Evolutionary conservation across 805 yeast species (phyloP).

Genomic region (Hanseniaspora meyeri): DNA sequence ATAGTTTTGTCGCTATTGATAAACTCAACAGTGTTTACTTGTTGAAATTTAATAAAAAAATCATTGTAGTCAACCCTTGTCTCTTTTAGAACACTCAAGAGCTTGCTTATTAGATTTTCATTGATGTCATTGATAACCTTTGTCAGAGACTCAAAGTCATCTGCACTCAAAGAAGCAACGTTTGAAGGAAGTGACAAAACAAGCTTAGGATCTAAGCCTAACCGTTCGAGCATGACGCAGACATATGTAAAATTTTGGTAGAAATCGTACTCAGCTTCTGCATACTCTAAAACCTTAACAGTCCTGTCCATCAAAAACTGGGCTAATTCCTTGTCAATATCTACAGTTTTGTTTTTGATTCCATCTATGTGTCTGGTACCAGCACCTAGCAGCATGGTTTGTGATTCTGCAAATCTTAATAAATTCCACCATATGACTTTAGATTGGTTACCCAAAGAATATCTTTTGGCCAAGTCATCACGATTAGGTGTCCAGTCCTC

Average conservation of each 20-base stretch:
- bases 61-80: conserved; percentile 67
- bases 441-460: conserved; percentile 76
- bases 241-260: conserved; percentile 49
- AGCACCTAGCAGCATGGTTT: conserved; percentile 72
- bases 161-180: conserved; percentile 16
- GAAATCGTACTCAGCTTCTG: conserved; percentile 53
- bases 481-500: conserved; percentile 80
- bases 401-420: conserved; percentile 67
- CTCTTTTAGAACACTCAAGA: conserved; percentile 47
- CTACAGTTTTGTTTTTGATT: conserved; percentile 24
- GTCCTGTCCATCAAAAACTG: conserved; percentile 48
- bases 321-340: conserved; percentile 39
- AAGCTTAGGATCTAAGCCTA: neutral
- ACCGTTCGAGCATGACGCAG: conserved; percentile 44
- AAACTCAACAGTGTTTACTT: conserved; percentile 31
- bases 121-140: conserved; percentile 18
- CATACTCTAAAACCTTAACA: conserved; percentile 46
- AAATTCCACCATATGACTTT: conserved; percentile 88
- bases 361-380: conserved; percentile 42
- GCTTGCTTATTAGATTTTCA: conserved; percentile 37
- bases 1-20: conserved; percentile 21
- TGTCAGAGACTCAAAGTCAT: conserved; percentile 1
- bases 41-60: conserved; percentile 58
- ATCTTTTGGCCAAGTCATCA: conserved; percentile 62
- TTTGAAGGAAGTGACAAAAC: conserved; percentile 44